Evolutionary conservation across 495 filamentous ascomycete species (phyloP).

Genomic region (Aspergillus panamensis): DNA sequence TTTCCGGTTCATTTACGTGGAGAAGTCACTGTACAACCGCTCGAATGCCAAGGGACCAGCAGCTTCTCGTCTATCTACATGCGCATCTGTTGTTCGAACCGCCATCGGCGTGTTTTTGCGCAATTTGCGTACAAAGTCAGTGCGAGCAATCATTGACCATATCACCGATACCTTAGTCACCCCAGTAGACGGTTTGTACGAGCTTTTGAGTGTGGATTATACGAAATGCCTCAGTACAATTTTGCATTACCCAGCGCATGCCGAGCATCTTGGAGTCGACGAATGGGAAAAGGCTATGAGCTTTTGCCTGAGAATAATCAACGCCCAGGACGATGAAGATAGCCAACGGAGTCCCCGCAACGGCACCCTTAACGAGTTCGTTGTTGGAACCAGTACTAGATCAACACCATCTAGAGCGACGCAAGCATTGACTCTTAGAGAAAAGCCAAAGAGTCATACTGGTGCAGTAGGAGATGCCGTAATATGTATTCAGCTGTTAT

Average conservation of each 20-base stretch:
- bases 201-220: constrained; percentile 74
- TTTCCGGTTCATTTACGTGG: constrained; percentile 63
- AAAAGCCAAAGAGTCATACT: constrained; percentile 28
- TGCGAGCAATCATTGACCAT: constrained; percentile 74
- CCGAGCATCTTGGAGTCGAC: constrained; percentile 66
- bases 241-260: constrained; percentile 68
- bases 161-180: constrained; percentile 70
- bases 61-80: constrained; percentile 59
- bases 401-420: constrained; percentile 35
- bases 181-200: constrained; percentile 56
- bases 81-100: constrained; percentile 67
- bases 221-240: constrained; percentile 67
- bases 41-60: constrained; percentile 47
- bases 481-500: constrained; percentile 62
- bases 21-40: constrained; percentile 61
- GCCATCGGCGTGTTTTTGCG: constrained; percentile 64
- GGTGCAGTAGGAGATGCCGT: constrained; percentile 56
- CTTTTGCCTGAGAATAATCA: constrained; percentile 54
- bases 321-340: constrained; percentile 23
- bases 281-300: constrained; percentile 66
- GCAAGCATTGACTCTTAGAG: constrained; percentile 27
- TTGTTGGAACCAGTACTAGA: constrained; percentile 24
- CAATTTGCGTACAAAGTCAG: constrained; percentile 69
- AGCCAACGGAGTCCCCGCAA: constrained; percentile 31
- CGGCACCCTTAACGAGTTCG: constrained; percentile 23